Evolutionary conservation across 805 yeast genomes (phyloP).

Genomic region (Nakazawaea holstii): DNA sequence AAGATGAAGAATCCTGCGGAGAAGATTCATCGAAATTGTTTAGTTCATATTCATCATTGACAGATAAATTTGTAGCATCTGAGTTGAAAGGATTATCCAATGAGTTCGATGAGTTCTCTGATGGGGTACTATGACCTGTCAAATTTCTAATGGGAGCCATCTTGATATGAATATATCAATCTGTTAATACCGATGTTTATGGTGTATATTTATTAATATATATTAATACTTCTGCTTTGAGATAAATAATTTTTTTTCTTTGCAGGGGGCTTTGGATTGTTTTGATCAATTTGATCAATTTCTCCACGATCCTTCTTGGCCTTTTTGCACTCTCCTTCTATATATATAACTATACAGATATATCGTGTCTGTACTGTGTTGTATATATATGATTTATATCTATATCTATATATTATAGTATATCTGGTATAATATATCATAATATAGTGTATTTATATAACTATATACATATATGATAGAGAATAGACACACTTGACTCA

Average conservation of each 20-base stretch:
- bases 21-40: background rate
- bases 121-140: background rate
- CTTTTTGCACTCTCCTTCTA: too few species aligned
- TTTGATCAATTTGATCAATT: background rate
- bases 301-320: too few species aligned
- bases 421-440: too few species aligned
- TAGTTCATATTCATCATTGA: background rate
- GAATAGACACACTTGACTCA: too few species aligned
- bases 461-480: too few species aligned
- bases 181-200: background rate
- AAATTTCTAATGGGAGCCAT: slow-evolving; percentile 3
- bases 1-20: slow-evolving; percentile 1
- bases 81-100: slow-evolving; percentile 1
- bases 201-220: background rate
- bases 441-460: too few species aligned
- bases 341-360: too few species aligned
- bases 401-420: too few species aligned
- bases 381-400: too few species aligned
- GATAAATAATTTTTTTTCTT: background rate
- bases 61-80: background rate
- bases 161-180: background rate
- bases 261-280: background rate
- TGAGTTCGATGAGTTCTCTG: background rate
- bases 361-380: too few species aligned
- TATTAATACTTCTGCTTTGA: background rate